Evolutionary conservation across 1,284 basidiomycete genomes (phyloP).

Genomic region (Coniophora puteana): DNA sequence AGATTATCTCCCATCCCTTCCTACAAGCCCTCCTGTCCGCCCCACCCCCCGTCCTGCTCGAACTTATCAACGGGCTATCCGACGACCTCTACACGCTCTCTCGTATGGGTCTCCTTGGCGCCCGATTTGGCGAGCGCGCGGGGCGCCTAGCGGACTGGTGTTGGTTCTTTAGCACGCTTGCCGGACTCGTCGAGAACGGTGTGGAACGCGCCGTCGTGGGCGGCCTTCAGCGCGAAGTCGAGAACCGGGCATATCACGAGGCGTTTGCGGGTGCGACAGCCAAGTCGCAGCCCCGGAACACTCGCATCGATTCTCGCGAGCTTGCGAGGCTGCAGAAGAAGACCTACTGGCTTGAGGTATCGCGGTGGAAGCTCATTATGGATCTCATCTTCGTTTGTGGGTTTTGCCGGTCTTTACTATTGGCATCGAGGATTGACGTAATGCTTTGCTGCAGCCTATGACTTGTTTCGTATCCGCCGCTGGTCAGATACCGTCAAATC

Average conservation of each 20-base stretch:
- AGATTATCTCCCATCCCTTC: constrained; percentile 44
- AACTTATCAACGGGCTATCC: constrained; percentile 65
- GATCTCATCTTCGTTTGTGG: constrained; percentile 81
- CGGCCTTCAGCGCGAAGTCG: constrained; percentile 60
- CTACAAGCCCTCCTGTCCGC: constrained; percentile 71
- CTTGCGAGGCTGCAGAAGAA: constrained; percentile 61
- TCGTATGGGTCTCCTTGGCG: constrained; percentile 63
- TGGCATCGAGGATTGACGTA: too few species aligned
- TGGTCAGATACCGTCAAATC: constrained; percentile 61
- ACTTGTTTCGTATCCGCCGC: constrained; percentile 55
- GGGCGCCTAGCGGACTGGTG: constrained; percentile 77
- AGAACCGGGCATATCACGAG: constrained; percentile 67
- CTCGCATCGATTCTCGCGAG: constrained; percentile 68
- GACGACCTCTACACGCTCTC: constrained; percentile 76
- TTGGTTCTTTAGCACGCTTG: constrained; percentile 74
- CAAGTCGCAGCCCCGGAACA: constrained; percentile 58
- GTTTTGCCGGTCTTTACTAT: constrained; percentile 27
- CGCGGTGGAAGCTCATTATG: constrained; percentile 69
- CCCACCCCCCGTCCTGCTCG: constrained; percentile 78
- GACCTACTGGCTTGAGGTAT: constrained; percentile 71
- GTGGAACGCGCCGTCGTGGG: constrained; percentile 69
- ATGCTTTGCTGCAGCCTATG: constrained; percentile 49
- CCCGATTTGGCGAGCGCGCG: constrained; percentile 60
- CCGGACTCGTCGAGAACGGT: constrained; percentile 75
- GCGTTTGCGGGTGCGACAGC: constrained; percentile 69